These are phyloP conservation scores for Globisporangium middletonii DNA, from an alignment of 352 stramenopile genomes.

Conservation along the genomic window DNA sequence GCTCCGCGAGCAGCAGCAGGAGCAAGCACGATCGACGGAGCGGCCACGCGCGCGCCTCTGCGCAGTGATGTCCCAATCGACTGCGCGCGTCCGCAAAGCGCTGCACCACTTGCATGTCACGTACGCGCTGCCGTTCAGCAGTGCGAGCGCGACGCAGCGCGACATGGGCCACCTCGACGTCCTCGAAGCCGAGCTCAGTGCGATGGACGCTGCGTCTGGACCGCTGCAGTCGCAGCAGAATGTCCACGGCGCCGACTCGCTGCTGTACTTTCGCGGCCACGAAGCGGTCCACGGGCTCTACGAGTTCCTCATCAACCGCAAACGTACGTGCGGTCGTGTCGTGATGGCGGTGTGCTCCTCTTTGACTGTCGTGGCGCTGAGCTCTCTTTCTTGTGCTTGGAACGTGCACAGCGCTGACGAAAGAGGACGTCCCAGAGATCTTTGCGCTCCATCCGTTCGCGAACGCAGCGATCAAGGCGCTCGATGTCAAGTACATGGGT, in stretches of 20 bases:
- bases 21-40: background rate
- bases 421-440: constrained; percentile 67
- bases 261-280: constrained; percentile 60
- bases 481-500: constrained; percentile 41
- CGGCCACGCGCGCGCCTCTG: constrained; percentile 16
- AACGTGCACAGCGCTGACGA: constrained; percentile 46
- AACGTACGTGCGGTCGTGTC: constrained; percentile 37
- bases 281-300: constrained; percentile 62
- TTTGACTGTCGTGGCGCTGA: background rate
- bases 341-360: background rate
- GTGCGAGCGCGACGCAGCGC: constrained; percentile 25
- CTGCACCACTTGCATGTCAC: constrained; percentile 54
- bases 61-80: constrained; percentile 69
- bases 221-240: constrained; percentile 17
- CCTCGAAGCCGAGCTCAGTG: constrained; percentile 35
- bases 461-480: constrained; percentile 52
- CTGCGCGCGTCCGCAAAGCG: constrained; percentile 49
- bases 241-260: constrained; percentile 55
- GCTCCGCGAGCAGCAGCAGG: constrained; percentile 7
- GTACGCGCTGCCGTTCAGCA: constrained; percentile 56
- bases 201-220: constrained; percentile 11
- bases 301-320: constrained; percentile 73
- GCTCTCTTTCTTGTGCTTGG: constrained; percentile 1
- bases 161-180: constrained; percentile 42
- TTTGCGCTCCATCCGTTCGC: constrained; percentile 44